Conservation (phyloP, 345 rosid species). For the Xanthoceras sorbifolium region DNA sequence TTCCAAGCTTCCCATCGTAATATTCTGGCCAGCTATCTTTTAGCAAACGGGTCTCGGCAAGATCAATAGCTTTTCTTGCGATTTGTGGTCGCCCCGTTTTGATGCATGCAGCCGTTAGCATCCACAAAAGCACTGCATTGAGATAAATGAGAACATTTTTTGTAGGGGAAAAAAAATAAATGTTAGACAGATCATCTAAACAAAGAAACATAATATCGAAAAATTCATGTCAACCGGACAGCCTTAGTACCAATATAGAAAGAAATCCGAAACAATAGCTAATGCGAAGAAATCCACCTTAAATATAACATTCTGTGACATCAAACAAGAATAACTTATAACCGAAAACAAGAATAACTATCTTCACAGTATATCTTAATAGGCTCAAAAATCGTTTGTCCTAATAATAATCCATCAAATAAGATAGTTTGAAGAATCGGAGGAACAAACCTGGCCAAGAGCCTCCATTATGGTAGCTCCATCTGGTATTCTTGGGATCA, state of each 20-base stretch:
- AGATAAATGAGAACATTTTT: neutral
- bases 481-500: conserved; percentile 66
- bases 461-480: conserved; percentile 74
- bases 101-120: conserved; percentile 43
- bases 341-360: neutral
- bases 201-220: neutral
- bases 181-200: neutral
- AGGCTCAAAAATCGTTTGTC: neutral
- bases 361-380: neutral
- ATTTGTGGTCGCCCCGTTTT: conserved; percentile 47
- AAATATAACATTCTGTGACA: neutral
- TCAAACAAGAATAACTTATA: neutral
- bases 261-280: neutral
- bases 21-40: conserved; percentile 49
- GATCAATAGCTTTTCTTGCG: conserved; percentile 41
- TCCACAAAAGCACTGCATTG: conserved; percentile 41
- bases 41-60: conserved; percentile 30
- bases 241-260: neutral
- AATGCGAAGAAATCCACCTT: neutral
- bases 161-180: neutral
- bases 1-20: conserved; percentile 40
- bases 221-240: neutral
- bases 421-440: neutral
- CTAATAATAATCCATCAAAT: neutral
- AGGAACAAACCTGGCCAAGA: conserved; percentile 65